Evolutionary conservation across 73 alveolate genomes (phyloP).

Genomic region (Stentor coeruleus): DNA sequence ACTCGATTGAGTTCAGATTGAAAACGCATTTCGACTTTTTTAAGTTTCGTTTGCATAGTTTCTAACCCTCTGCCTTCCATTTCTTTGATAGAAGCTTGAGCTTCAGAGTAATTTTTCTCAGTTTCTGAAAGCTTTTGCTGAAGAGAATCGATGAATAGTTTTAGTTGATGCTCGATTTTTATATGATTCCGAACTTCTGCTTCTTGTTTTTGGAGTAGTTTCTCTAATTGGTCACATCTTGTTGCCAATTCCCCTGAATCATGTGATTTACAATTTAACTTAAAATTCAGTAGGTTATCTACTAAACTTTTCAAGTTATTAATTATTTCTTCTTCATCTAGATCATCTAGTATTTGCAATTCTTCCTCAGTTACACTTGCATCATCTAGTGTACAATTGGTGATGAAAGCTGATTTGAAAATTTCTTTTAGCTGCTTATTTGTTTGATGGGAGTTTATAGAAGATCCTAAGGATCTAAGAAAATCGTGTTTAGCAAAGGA

Average conservation of each 20-base stretch:
- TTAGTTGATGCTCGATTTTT: conserved; percentile 70
- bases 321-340: not conserved
- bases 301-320: not conserved
- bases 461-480: too few species aligned
- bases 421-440: not conserved
- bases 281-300: not conserved
- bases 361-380: not conserved
- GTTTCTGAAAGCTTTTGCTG: conserved; percentile 59
- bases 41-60: too few species aligned
- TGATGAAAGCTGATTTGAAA: not conserved
- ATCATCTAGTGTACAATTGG: not conserved
- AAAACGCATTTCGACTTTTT: too few species aligned
- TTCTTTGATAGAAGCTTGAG: too few species aligned
- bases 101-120: conserved; percentile 17
- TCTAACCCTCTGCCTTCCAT: too few species aligned
- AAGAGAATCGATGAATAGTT: conserved; percentile 72
- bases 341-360: not conserved
- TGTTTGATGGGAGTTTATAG: too few species aligned
- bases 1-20: too few species aligned
- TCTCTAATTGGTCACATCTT: conserved; percentile 23
- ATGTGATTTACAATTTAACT: not conserved
- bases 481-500: too few species aligned
- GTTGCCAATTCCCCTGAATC: conserved; percentile 14
- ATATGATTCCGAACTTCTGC: conserved; percentile 83
- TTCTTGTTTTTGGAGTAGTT: conserved; percentile 62